Evolutionary conservation across 805 yeast genomes (phyloP).

Genomic region (Torulaspora quercuum): DNA sequence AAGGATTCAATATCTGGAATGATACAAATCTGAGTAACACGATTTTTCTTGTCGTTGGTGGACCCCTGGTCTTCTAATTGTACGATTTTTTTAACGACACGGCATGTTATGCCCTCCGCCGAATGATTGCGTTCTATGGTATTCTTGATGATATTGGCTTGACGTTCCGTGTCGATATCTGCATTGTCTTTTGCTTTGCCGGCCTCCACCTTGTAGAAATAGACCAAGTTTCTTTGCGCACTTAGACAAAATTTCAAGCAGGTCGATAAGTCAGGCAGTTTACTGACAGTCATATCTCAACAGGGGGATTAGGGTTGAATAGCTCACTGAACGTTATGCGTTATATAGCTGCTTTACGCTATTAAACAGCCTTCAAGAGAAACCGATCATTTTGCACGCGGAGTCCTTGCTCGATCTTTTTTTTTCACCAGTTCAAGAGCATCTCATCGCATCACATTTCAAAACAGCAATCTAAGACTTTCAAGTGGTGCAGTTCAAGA

Average conservation of each 20-base stretch:
- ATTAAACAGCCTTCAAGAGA: too few species aligned
- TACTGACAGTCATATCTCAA: conserved; percentile 8
- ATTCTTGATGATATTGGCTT: conserved; percentile 12
- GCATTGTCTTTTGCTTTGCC: conserved; percentile 1
- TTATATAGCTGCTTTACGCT: too few species aligned
- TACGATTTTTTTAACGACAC: conserved; percentile 5
- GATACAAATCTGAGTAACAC: conserved; percentile 13
- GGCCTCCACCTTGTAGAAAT: conserved; percentile 14
- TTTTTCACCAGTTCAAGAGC: conserved; percentile 40
- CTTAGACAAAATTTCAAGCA: conserved; percentile 21
- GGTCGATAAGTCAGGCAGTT: conserved; percentile 22
- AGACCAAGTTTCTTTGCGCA: conserved; percentile 22
- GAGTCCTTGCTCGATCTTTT: too few species aligned
- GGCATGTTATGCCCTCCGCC: conserved; percentile 9
- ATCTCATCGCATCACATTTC: conserved; percentile 44
- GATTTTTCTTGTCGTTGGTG: background rate
- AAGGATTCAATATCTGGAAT: conserved; percentile 22
- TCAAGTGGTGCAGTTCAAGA: background rate
- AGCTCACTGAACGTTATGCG: too few species aligned
- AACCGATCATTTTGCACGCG: conserved; percentile 4
- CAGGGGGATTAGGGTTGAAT: background rate
- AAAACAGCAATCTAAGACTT: background rate
- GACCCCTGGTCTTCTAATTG: conserved; percentile 3
- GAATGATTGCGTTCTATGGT: conserved; percentile 11
- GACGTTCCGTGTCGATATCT: conserved; percentile 13